Evolutionary conservation across 176 grass and related monocot species (phyloP), one percentile per base, ranked within the genome.

Genomic region (Avena eriantha): DNA sequence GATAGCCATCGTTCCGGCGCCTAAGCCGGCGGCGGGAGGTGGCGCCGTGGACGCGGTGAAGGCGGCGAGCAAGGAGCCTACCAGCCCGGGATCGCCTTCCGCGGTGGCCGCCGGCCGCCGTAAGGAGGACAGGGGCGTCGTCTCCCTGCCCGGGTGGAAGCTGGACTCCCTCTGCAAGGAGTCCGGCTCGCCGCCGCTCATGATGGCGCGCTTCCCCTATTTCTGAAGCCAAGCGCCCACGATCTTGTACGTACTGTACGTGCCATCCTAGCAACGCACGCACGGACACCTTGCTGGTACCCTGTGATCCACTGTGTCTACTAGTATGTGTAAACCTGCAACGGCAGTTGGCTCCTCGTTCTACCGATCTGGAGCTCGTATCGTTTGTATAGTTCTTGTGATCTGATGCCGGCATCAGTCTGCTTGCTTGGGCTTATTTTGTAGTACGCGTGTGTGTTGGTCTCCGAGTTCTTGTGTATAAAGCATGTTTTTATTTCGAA

Each of bases 101-200:
- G 2, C 54, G 65, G 65, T 9, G 17, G 45, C 56, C 29, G 15
- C 23, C 23, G 47, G 65, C 74, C 54, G 58, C 24, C 0, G 58
- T 68, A 76, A 63, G 22, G 81, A 35, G 76, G 45, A 70, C 11
- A 76, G 31, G 4, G 87, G 80, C 10, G 60, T 11, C 69, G 51
- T 81, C 3, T 0, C 66, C 19, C 56, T 94, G 83, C 94, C 94
- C 10, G 94, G 80, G 77, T 97, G 94, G 92, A 97, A 97, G 85
- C 92, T 97, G 57, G 79, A 92, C 35, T 88, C 87, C 71, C 86
- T 97, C 29, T 97, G 92, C 77, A 73, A 89, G 11, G 92, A 97
- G 60, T 70, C 69, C 14, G 29, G 72, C 45, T 11, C 67, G 21
- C 73, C 83, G 49, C 57, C 85, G 34, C 24, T 33, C 83, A 83